Evolutionary conservation across 257 asterid species (phyloP).

Genomic region (Verbena officinalis): DNA sequence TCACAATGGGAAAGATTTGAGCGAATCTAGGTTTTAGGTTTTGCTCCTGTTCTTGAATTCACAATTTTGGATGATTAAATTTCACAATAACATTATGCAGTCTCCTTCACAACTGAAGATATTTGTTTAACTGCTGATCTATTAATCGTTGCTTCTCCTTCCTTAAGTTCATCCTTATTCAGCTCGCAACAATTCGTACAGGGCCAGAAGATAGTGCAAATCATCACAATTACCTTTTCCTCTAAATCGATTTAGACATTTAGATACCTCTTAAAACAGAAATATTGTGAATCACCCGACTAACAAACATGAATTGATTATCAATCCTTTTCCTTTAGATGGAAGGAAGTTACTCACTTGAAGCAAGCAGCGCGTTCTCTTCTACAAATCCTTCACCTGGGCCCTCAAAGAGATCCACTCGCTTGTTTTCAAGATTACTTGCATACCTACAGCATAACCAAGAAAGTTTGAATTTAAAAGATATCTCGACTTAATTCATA

Average conservation of each 20-base stretch:
- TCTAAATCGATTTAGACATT: background rate
- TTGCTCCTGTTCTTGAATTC: constrained; percentile 9
- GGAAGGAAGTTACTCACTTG: constrained; percentile 57
- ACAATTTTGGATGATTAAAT: constrained; percentile 15
- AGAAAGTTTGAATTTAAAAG: constrained; percentile 18
- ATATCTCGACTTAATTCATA: constrained; percentile 13
- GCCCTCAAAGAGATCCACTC: constrained; percentile 95
- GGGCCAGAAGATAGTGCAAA: constrained; percentile 7
- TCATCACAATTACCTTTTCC: constrained; percentile 1
- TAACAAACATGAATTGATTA: constrained; percentile 1
- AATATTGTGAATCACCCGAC: background rate
- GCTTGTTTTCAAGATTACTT: constrained; percentile 82
- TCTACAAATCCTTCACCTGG: constrained; percentile 91
- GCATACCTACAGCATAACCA: constrained; percentile 65
- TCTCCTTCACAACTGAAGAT: constrained; percentile 17
- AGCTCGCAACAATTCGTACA: constrained; percentile 6
- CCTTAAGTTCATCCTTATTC: constrained; percentile 18
- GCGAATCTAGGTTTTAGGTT: background rate
- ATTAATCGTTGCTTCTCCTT: constrained; percentile 1
- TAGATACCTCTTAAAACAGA: background rate
- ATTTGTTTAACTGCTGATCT: constrained; percentile 2
- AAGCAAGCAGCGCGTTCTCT: constrained; percentile 90
- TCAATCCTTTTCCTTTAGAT: constrained; percentile 7
- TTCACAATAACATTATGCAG: background rate
- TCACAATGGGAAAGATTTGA: background rate